A percentile compares a stretch with the other conserved stretches of the same genome.
These are phyloP conservation scores for Yarrowia divulgata DNA, from an alignment of 805 yeast genomes.

Conservation along the genomic window DNA sequence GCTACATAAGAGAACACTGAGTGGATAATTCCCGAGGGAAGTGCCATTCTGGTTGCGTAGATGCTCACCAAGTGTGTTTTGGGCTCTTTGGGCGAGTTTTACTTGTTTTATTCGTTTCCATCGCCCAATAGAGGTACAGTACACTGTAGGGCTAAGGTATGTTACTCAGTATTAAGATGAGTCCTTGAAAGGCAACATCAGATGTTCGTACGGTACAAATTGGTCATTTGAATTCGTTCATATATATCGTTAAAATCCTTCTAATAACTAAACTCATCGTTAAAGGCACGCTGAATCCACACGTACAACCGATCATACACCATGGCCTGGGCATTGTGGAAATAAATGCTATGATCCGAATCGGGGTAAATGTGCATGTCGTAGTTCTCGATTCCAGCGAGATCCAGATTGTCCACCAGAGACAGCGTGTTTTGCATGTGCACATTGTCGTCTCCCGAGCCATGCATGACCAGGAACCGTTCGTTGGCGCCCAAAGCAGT, in stretches of 20 bases:
- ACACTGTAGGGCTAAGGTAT: too few species aligned
- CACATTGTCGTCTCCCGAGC: constrained; percentile 97
- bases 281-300: constrained; percentile 63
- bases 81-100: too few species aligned
- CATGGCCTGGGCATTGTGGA: constrained; percentile 78
- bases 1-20: too few species aligned
- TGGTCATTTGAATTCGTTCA: not conserved
- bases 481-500: constrained; percentile 62
- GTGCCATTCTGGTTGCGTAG: too few species aligned
- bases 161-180: too few species aligned
- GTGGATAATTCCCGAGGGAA: too few species aligned
- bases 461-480: constrained; percentile 90
- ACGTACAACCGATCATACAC: constrained; percentile 72
- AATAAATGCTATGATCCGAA: constrained; percentile 81
- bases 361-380: constrained; percentile 93
- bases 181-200: too few species aligned
- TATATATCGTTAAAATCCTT: not conserved
- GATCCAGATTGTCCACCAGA: constrained; percentile 75
- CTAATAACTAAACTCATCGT: constrained; percentile 42
- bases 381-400: constrained; percentile 81
- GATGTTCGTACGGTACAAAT: too few species aligned
- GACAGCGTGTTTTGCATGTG: constrained; percentile 89
- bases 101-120: too few species aligned
- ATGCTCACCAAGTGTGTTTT: too few species aligned
- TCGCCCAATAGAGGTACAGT: too few species aligned